A percentile compares a stretch with the other conserved stretches of the same genome.
Conservation (phyloP, 2,329 filamentous ascomycete species). For the Meredithiella fracta region DNA sequence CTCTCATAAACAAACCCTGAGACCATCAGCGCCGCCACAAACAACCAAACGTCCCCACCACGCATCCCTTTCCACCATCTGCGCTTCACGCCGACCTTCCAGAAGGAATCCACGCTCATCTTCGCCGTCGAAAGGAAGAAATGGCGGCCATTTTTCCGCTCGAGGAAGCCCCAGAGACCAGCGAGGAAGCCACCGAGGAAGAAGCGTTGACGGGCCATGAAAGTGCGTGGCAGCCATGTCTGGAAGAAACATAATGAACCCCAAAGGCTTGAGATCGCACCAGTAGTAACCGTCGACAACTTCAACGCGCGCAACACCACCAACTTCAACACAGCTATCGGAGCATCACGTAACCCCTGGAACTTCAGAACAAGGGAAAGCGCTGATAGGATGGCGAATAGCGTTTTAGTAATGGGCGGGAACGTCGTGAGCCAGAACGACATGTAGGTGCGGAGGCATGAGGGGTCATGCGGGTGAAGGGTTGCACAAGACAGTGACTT, state of each 20-base stretch:
- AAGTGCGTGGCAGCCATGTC: constrained; percentile 51
- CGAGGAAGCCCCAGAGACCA: constrained; percentile 70
- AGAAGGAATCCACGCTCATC: constrained; percentile 64
- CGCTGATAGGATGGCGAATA: constrained; percentile 56
- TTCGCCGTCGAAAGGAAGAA: constrained; percentile 68
- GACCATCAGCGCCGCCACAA: constrained; percentile 62
- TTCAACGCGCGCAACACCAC: constrained; percentile 49
- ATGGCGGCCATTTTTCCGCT: constrained; percentile 44
- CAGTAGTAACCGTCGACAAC: constrained; percentile 58
- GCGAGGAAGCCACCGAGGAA: constrained; percentile 77
- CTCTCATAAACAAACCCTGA: constrained; percentile 64
- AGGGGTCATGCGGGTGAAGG: constrained; percentile 75
- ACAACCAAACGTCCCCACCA: constrained; percentile 71
- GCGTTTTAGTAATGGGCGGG: constrained; percentile 59
- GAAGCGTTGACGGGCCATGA: constrained; percentile 71
- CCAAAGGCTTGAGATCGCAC: constrained; percentile 76
- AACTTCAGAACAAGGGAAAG: constrained; percentile 51
- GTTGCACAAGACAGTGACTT: constrained; percentile 74
- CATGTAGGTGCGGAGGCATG: constrained; percentile 71
- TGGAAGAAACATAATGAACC: constrained; percentile 82
- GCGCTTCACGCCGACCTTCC: constrained; percentile 83
- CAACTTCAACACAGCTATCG: constrained; percentile 52
- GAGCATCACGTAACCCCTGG: constrained; percentile 50
- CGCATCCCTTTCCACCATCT: constrained; percentile 72
- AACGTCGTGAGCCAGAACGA: constrained; percentile 78